Conservation (phyloP, 1,284 basidiomycete species). For the Sparassis latifolia region DNA sequence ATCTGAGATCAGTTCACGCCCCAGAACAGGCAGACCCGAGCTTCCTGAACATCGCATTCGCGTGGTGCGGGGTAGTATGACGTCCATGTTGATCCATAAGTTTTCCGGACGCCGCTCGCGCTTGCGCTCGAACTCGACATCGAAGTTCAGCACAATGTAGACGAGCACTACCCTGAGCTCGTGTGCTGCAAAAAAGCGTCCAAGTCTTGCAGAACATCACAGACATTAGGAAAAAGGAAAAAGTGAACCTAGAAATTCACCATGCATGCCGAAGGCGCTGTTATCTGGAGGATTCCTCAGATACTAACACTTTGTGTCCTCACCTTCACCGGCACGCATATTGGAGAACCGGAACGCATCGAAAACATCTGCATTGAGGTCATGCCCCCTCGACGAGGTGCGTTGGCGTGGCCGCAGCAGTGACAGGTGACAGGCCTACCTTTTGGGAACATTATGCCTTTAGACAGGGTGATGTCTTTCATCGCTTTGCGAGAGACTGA, state of each 20-base stretch:
- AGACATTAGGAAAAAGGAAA: neutral
- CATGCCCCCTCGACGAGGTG: constrained; percentile 34
- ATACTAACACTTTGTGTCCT: constrained; percentile 15
- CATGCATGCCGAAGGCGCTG: constrained; percentile 27
- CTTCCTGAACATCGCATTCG: too few relatives aligned
- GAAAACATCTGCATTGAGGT: constrained; percentile 33
- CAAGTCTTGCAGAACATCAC: constrained; percentile 12
- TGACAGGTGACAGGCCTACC: constrained; percentile 35
- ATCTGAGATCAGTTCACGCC: too few relatives aligned
- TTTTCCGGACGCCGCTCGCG: constrained; percentile 4
- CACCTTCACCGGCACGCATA: constrained; percentile 20
- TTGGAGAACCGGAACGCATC: constrained; percentile 39
- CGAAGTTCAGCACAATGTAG: constrained; percentile 18
- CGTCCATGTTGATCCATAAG: too few relatives aligned
- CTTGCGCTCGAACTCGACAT: constrained; percentile 13
- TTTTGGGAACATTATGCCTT: constrained; percentile 37
- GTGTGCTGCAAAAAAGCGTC: constrained; percentile 20
- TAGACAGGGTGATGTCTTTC: constrained; percentile 30
- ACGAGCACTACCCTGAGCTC: constrained; percentile 22
- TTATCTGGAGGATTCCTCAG: constrained; percentile 19
- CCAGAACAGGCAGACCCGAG: too few relatives aligned
- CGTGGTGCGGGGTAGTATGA: too few relatives aligned
- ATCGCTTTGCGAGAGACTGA: constrained; percentile 16
- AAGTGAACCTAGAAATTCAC: constrained; percentile 10
- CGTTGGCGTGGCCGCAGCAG: constrained; percentile 31